phyloP scores from a whole-genome alignment of 1,284 basidiomycete genomes.

The Ustanciosporium gigantosporum region DNA sequence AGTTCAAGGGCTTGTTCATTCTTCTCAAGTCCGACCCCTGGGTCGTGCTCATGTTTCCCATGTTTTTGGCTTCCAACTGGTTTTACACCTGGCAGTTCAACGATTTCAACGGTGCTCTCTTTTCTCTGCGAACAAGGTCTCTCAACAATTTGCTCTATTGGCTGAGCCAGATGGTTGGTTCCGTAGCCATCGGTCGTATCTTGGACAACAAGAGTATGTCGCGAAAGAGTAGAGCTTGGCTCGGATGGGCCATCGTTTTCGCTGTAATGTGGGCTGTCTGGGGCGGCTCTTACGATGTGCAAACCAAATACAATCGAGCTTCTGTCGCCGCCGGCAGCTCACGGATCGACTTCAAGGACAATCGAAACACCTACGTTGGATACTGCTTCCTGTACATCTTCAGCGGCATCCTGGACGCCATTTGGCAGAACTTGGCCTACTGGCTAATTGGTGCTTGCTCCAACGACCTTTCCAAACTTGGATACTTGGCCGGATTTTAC shows the following conservation, averaged over 20 bases:
- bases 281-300: conserved; percentile 50
- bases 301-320: conserved; percentile 43
- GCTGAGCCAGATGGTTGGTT: conserved; percentile 59
- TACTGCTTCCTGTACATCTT: conserved; percentile 53
- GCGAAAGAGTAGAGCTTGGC: conserved; percentile 40
- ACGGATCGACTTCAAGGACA: conserved; percentile 29
- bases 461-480: conserved; percentile 52
- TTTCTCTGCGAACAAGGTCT: conserved; percentile 58
- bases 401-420: conserved; percentile 41
- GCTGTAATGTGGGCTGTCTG: conserved; percentile 50
- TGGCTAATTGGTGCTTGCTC: conserved; percentile 50
- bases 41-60: conserved; percentile 48
- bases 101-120: conserved; percentile 40
- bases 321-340: conserved; percentile 1
- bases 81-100: conserved; percentile 58
- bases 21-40: conserved; percentile 44
- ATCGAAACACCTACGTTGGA: conserved; percentile 30
- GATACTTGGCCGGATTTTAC: conserved; percentile 50
- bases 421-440: conserved; percentile 46
- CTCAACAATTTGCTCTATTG: conserved; percentile 63
- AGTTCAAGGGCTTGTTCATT: conserved; percentile 40
- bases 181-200: conserved; percentile 41
- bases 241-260: conserved; percentile 48
- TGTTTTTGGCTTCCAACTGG: conserved; percentile 51
- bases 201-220: conserved; percentile 42